These are phyloP conservation scores for Staphylotrichum tortipilum DNA, from an alignment of 495 filamentous ascomycete species.

Conservation along the genomic window DNA sequence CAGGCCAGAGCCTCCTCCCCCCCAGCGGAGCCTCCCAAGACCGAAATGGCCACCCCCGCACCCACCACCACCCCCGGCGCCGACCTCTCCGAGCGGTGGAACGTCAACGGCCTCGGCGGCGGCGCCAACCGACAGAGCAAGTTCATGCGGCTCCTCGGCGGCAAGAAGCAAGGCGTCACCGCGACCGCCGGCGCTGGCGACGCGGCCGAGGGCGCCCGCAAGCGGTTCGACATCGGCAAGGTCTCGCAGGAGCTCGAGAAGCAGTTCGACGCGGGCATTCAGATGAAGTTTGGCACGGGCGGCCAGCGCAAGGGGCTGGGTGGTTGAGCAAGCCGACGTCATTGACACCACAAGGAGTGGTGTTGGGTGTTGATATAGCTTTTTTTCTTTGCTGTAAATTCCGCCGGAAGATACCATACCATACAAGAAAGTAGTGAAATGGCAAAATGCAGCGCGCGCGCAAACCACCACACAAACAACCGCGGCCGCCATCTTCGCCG, in stretches of 20 bases:
- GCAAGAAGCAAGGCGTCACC: conserved; percentile 28
- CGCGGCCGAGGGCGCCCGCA: conserved; percentile 13
- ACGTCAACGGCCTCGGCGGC: conserved; percentile 43
- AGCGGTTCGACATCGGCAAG: conserved; percentile 27
- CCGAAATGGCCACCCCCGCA: background rate
- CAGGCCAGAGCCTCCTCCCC: background rate
- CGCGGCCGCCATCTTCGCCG: background rate
- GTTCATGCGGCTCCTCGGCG: conserved; percentile 50
- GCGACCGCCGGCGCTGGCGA: conserved; percentile 5
- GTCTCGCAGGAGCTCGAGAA: conserved; percentile 49
- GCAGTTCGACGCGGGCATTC: conserved; percentile 50
- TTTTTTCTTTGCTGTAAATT: background rate
- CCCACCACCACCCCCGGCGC: conserved; percentile 1
- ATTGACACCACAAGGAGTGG: too few species aligned
- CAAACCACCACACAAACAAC: too few species aligned
- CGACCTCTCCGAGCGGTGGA: conserved; percentile 39
- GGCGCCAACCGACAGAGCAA: conserved; percentile 44
- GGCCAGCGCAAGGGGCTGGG: conserved; percentile 47
- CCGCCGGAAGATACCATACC: background rate
- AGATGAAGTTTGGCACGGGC: conserved; percentile 46
- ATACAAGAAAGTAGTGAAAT: background rate
- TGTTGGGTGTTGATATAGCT: too few species aligned
- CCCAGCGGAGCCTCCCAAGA: background rate
- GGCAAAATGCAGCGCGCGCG: too few species aligned
- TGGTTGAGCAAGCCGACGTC: conserved; percentile 23